These are phyloP conservation scores for Sanguinoderma infundibulare DNA, from an alignment of 1,284 basidiomycete genomes.

Conservation along the genomic window DNA sequence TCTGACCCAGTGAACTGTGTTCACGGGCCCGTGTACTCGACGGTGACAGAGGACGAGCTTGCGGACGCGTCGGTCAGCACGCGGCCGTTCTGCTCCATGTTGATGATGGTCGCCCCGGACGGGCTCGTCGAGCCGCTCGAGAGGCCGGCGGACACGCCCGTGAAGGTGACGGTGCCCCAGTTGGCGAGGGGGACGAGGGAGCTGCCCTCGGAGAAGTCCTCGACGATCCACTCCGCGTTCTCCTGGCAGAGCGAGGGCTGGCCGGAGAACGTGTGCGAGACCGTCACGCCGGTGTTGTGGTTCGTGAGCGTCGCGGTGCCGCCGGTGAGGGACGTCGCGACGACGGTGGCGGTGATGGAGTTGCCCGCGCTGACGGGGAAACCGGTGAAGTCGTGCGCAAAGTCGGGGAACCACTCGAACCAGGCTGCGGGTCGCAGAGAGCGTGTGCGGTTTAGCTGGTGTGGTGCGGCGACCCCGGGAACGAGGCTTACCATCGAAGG, in stretches of 20 bases:
- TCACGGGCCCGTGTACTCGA: conserved; percentile 28
- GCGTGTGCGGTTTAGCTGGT: neutral
- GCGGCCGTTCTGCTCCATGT: conserved; percentile 36
- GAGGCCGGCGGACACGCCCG: conserved; percentile 18
- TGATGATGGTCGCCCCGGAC: conserved; percentile 34
- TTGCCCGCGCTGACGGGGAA: conserved; percentile 37
- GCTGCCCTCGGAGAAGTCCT: conserved; percentile 39
- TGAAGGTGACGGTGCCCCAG: conserved; percentile 40
- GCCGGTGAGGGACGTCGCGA: conserved; percentile 31
- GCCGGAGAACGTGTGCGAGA: conserved; percentile 35
- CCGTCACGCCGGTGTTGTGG: conserved; percentile 34
- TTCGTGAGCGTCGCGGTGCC: conserved; percentile 38
- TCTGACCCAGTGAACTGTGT: neutral
- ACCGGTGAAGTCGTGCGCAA: conserved; percentile 39
- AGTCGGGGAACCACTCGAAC: conserved; percentile 45
- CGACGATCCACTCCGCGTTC: conserved; percentile 34
- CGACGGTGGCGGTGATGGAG: conserved; percentile 35
- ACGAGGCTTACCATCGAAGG: conserved; percentile 30
- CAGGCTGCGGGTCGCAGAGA: conserved; percentile 32
- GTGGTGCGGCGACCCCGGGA: neutral
- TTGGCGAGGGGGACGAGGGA: conserved; percentile 42
- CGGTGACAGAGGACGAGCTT: conserved; percentile 29
- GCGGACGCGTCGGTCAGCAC: conserved; percentile 33
- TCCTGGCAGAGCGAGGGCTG: conserved; percentile 38
- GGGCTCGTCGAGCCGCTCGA: conserved; percentile 23